Conservation (phyloP, 768 basidiomycete genomes). For the Tylopilus intermedius region DNA sequence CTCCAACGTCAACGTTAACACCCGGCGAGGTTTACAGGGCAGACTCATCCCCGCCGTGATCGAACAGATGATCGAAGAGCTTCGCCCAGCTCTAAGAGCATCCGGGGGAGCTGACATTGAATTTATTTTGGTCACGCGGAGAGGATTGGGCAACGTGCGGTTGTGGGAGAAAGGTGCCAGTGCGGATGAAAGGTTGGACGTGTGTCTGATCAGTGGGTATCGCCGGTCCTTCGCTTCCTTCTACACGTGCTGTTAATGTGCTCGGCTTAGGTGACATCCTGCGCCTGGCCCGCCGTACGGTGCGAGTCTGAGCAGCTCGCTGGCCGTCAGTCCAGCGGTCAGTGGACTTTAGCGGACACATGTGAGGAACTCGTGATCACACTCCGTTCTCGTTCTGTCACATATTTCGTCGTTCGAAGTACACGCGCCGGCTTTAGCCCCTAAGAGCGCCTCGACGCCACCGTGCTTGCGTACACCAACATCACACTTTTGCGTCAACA, state of each 20-base stretch:
- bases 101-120: not conserved
- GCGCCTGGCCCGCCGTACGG: conserved; percentile 67
- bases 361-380: conserved; percentile 38
- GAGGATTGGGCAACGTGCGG: conserved; percentile 71
- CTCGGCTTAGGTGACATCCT: conserved; percentile 64
- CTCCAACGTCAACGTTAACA: too few species aligned
- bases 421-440: conserved; percentile 77
- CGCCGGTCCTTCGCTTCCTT: not conserved
- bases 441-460: conserved; percentile 88
- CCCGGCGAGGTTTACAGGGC: conserved; percentile 42
- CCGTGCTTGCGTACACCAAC: conserved; percentile 75
- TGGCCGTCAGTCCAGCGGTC: conserved; percentile 54
- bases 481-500: conserved; percentile 81
- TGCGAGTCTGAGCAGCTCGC: conserved; percentile 56
- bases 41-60: conserved; percentile 60
- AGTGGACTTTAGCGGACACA: conserved; percentile 69
- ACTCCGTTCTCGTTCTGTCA: not conserved
- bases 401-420: conserved; percentile 31
- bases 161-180: conserved; percentile 52
- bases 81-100: conserved; percentile 50
- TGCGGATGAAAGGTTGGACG: conserved; percentile 70
- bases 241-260: not conserved
- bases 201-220: conserved; percentile 60
- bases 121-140: conserved; percentile 2
- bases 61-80: conserved; percentile 45